Base-by-base conservation (phyloP, 208 protist species). In the Phytomonas serpens region DNA sequence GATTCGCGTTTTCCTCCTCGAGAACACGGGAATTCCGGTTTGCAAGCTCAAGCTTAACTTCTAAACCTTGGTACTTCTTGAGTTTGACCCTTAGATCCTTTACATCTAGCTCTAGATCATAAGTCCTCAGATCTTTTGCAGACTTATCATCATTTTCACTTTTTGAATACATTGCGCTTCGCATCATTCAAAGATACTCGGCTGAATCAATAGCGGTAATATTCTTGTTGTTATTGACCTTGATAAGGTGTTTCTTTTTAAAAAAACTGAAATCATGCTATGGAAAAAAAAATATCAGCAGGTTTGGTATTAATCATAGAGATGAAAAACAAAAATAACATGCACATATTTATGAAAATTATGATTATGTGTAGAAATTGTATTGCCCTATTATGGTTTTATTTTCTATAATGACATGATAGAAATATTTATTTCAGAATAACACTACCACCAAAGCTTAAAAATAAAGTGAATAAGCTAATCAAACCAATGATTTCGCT, bases 1-100 rank as follows among this genome's bases (percentile, higher is more conserved):
- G 79, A 36, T 80, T 78, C 63, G 74, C 89, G 68, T 94, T 94
- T 71, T 94, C 89, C 33, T 94, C 89, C 57, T 94, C 86, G 1
- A 94, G 71, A 30, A 89, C 79, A 57, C 89, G 79, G 9, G 84
- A 82, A 69, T 92, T 94, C 42, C 86, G 66, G 69, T 94, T 94
- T 0, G 89, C 84, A 36, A 88, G 64, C 23, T 75, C 57, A 11
- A 94, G 78, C 75, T 94, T 94, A 16, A 88, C 83, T 63, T 89
- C 78, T 3, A 82, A 68, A 69, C 85, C 81, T 52, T 77, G 83
- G 4, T 85, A 62, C 37, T 87, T 80, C 23, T 85, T 81, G 13
- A 92, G 68, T 34, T 84, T 71, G 33, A 40, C 34, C 70, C 75
- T 75, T 3, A 92, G 71, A 42, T 91, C 86, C 42, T 84, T 89